These are phyloP conservation scores for Debaryomyces coudertii DNA, from an alignment of 1,139 yeast species.

Conservation along the genomic window DNA sequence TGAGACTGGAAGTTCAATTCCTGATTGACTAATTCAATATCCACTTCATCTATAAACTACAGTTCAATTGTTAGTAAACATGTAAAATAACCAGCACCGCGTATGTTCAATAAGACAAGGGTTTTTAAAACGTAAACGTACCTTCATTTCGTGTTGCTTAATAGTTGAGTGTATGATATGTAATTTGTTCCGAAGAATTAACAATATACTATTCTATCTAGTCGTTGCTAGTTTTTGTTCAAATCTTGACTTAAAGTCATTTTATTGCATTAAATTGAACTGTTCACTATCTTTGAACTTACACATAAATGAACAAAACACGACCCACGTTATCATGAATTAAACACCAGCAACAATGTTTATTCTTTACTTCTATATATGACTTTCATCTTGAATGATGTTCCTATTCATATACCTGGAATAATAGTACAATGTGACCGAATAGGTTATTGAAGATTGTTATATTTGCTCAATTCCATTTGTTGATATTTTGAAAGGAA, in stretches of 20 bases:
- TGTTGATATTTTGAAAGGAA: constrained; percentile 21
- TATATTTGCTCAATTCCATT: constrained; percentile 16
- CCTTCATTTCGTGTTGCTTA: constrained; percentile 5
- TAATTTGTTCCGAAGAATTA: background rate
- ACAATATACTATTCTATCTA: background rate
- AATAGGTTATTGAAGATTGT: background rate
- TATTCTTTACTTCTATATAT: background rate
- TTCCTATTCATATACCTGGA: too few species aligned
- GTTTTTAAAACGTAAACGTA: background rate
- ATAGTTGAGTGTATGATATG: background rate
- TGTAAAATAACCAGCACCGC: background rate
- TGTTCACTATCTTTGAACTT: constrained; percentile 5
- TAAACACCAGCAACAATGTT: background rate
- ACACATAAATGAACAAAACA: constrained; percentile 8
- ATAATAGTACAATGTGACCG: background rate
- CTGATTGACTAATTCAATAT: constrained; percentile 85
- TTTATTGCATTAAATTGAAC: background rate
- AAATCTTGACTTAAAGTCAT: background rate
- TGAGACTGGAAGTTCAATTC: constrained; percentile 84
- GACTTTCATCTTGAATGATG: too few species aligned
- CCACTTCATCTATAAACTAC: constrained; percentile 89
- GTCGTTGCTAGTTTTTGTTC: background rate
- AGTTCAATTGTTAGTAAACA: constrained; percentile 19
- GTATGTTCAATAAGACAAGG: background rate
- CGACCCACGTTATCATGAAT: constrained; percentile 13